Conservation (phyloP, 2,329 filamentous ascomycete genomes). For the Nemania diffusa region DNA sequence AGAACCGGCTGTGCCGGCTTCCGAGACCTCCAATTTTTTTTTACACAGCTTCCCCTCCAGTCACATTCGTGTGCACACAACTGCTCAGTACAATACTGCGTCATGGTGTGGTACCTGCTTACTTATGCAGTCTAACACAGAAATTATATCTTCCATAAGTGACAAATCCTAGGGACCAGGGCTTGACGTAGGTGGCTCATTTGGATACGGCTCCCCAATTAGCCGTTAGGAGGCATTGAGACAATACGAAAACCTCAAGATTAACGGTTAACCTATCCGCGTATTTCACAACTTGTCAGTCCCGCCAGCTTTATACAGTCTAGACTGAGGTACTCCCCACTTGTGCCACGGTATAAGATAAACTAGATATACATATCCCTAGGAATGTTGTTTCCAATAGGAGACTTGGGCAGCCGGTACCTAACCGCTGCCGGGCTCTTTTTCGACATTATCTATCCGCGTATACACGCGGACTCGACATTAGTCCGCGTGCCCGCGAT, state of each 20-base stretch:
- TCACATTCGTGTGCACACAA: neutral
- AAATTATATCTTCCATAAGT: neutral
- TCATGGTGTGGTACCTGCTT: neutral
- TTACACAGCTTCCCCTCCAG: conserved; percentile 11
- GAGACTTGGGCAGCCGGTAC: neutral
- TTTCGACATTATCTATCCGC: too few relatives aligned
- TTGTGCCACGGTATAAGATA: neutral
- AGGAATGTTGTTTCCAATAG: neutral
- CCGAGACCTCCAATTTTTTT: conserved; percentile 5
- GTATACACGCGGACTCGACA: conserved; percentile 15
- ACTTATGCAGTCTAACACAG: neutral
- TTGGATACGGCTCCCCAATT: neutral
- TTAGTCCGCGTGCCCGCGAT: conserved; percentile 14
- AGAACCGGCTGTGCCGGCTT: conserved; percentile 12
- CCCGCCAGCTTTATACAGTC: neutral
- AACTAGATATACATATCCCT: too few relatives aligned
- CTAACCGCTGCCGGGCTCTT: neutral
- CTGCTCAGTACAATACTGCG: neutral
- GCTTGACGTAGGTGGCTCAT: neutral
- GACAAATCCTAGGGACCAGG: neutral
- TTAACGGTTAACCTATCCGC: neutral
- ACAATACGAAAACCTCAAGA: neutral
- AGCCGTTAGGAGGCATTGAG: neutral
- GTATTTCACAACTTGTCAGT: neutral
- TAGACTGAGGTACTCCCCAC: neutral